Conservation (phyloP, 2,329 filamentous ascomycete species). For the Arthrobotrys musiformis region DNA sequence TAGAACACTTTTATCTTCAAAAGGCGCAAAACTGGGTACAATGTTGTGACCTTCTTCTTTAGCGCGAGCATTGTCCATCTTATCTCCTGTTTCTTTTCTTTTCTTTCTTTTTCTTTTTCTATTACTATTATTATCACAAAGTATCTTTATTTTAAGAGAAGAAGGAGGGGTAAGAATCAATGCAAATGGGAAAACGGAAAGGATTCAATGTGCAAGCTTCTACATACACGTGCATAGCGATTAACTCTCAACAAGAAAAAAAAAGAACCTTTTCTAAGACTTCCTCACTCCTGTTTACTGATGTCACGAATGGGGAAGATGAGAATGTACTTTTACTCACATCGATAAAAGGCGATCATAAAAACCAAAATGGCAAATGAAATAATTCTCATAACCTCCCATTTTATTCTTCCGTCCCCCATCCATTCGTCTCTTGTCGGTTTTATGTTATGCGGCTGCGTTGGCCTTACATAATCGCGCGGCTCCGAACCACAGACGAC, state of each 20-base stretch:
- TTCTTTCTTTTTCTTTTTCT: not conserved
- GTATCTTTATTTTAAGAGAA: not conserved
- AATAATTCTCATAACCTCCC: not conserved
- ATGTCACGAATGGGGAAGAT: not conserved
- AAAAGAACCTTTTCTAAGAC: not conserved
- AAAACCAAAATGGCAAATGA: not conserved
- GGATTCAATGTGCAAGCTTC: slow-evolving; percentile 13
- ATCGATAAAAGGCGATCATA: not conserved
- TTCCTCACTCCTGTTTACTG: not conserved
- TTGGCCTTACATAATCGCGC: slow-evolving; percentile 27
- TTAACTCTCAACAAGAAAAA: not conserved
- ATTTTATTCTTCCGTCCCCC: not conserved
- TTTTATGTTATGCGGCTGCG: not conserved
- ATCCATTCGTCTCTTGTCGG: not conserved
- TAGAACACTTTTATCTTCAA: not conserved
- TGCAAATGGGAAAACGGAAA: not conserved
- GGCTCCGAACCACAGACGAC: slow-evolving; percentile 5
- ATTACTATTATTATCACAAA: not conserved
- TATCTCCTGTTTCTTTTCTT: not conserved
- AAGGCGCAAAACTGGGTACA: slow-evolving; percentile 23
- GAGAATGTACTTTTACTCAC: slow-evolving; percentile 7
- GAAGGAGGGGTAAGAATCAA: not conserved
- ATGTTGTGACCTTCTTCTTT: not conserved
- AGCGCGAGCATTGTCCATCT: not conserved
- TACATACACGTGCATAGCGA: not conserved